phyloP scores from a whole-genome alignment of 202 grass and related monocot species.

The Brachypodium distachyon region DNA sequence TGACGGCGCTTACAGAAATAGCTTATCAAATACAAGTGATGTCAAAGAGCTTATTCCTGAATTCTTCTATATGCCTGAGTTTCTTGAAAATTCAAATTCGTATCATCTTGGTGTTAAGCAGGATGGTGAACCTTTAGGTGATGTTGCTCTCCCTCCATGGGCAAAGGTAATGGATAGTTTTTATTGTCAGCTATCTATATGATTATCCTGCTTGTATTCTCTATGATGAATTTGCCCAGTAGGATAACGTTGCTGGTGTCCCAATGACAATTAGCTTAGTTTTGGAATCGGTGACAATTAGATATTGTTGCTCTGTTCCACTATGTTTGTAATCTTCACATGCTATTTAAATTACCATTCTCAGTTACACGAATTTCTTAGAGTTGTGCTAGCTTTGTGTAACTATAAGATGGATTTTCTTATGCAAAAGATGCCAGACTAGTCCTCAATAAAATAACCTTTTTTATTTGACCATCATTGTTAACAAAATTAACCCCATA shows the following conservation, averaged over 20 bases:
- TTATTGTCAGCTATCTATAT: not conserved
- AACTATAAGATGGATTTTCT: not conserved
- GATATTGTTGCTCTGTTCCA: not conserved
- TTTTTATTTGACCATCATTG: not conserved
- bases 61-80: slow-evolving; percentile 99
- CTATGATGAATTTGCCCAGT: not conserved
- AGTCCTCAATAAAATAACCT: not conserved
- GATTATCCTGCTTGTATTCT: not conserved
- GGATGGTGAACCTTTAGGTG: slow-evolving; percentile 88
- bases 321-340: not conserved
- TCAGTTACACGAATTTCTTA: not conserved
- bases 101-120: slow-evolving; percentile 97
- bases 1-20: slow-evolving; percentile 75
- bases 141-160: slow-evolving; percentile 94
- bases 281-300: not conserved
- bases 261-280: slow-evolving; percentile 1
- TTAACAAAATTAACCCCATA: not conserved
- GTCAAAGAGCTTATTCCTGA: slow-evolving; percentile 99
- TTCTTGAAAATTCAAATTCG: slow-evolving; percentile 86
- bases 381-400: slow-evolving; percentile 2
- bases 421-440: not conserved
- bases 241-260: not conserved
- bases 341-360: not conserved
- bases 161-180: slow-evolving; percentile 60
- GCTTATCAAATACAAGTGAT: slow-evolving; percentile 96